Evolutionary conservation across 1,139 yeast species (phyloP), one percentile per base, ranked within the genome.

Genomic region (Yamadazyma songkhlaensis): DNA sequence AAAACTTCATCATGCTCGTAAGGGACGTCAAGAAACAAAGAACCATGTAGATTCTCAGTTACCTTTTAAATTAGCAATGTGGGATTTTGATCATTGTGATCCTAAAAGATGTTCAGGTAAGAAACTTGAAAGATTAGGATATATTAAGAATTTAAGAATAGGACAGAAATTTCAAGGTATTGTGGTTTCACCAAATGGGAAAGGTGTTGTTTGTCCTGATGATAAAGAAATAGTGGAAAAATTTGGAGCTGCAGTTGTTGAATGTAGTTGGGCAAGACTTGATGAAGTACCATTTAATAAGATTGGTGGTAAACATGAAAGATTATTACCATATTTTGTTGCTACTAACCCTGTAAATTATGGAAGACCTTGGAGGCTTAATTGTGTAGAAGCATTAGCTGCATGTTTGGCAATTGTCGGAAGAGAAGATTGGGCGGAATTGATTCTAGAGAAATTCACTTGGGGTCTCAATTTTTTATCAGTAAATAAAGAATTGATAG

Each of bases 71-170:
- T 53, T 84, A 28, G 92, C 90, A 9, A 85, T 85, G 95, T 85
- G 95, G 97, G 92, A 92, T 61, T 92, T 94, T 56, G 96, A 90
- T 51, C 99, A 92, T 59, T 92, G 99, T 64, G 98, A 92, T 61
- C 99, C 99, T 3, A 94, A 94, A 57, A 74, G 97, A 56, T 92
- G 99, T 56, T 84, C 95, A 47, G 99, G 98, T 17, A 92, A 92
- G 65, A 92, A 90, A 57, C 70, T 92, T 27, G 96, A 88, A 55
- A 70, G 98, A 40, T 61, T 92, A 26, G 98, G 98, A 0, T 62
- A 88, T 24, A 89, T 94, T 35, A 79, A 80, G 44, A 78, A 79
- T 42, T 59, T 94, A 44, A 67, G 95, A 44, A 78, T 92, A 10
- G 98, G 98, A 0, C 97, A 90, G 54, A 92, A 89, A 61, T 92